These are phyloP conservation scores for Aureobasidium melanogenum DNA, from an alignment of 2,329 filamentous ascomycete genomes.

Conservation along the genomic window DNA sequence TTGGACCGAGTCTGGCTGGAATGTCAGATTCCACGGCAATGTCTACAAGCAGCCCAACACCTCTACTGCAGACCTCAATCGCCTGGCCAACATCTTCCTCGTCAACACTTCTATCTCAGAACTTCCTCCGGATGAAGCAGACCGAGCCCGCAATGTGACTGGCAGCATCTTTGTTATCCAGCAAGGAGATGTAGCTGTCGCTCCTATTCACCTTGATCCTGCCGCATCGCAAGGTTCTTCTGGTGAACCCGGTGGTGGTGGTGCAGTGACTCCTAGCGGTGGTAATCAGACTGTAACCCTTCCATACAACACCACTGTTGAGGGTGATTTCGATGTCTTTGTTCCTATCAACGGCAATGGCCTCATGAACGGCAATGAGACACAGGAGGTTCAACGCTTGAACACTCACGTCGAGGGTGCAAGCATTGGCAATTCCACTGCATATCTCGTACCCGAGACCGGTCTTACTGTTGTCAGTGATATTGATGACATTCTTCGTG, in stretches of 20 bases:
- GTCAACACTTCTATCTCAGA: slow-evolving; percentile 54
- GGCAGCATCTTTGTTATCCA: slow-evolving; percentile 67
- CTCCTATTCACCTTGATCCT: slow-evolving; percentile 52
- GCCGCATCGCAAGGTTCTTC: slow-evolving; percentile 47
- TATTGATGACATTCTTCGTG: slow-evolving; percentile 71
- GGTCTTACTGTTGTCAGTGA: slow-evolving; percentile 68
- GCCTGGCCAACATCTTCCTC: slow-evolving; percentile 62
- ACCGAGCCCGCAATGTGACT: slow-evolving; percentile 65
- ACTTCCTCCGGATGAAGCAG: slow-evolving; percentile 50
- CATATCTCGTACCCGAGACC: slow-evolving; percentile 62
- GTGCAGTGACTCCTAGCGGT: slow-evolving; percentile 45
- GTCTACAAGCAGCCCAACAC: slow-evolving; percentile 73
- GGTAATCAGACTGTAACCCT: slow-evolving; percentile 55
- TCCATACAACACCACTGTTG: slow-evolving; percentile 54
- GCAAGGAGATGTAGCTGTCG: slow-evolving; percentile 54
- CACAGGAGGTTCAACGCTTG: slow-evolving; percentile 55
- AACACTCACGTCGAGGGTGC: slow-evolving; percentile 57
- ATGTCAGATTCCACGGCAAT: slow-evolving; percentile 66
- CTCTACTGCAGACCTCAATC: slow-evolving; percentile 53
- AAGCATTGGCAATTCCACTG: slow-evolving; percentile 63
- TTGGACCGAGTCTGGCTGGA: slow-evolving; percentile 71
- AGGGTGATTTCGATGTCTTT: slow-evolving; percentile 69
- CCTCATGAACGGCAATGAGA: slow-evolving; percentile 55
- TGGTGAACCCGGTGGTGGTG: slow-evolving; percentile 39
- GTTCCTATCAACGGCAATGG: slow-evolving; percentile 53